These are phyloP conservation scores for Taphrina sp. DNA, from an alignment of 1,139 yeast species.

Conservation along the genomic window DNA sequence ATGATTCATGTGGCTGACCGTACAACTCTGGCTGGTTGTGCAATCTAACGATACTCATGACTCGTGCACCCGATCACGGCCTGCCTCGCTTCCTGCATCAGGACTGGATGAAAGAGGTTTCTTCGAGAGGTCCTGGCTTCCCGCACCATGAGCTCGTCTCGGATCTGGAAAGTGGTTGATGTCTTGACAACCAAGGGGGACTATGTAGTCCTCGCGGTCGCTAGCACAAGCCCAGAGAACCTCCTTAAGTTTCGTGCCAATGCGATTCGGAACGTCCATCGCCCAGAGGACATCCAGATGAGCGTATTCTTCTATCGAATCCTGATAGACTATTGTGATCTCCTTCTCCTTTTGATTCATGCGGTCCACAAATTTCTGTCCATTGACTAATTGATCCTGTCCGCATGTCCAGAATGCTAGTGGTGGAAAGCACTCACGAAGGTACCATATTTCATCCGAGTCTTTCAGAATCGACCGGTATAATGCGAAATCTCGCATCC, in stretches of 20 bases:
- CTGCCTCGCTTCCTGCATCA: no score
- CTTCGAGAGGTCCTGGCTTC: no score
- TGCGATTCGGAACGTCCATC: slow-evolving; percentile 59
- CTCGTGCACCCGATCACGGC: no score
- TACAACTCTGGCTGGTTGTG: no score
- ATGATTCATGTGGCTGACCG: no score
- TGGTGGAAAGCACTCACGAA: slow-evolving; percentile 50
- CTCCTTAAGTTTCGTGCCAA: slow-evolving; percentile 48
- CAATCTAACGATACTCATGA: no score
- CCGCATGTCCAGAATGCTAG: slow-evolving; percentile 63
- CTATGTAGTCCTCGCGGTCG: slow-evolving; percentile 7
- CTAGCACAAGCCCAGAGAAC: slow-evolving; percentile 41
- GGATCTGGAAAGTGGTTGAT: slow-evolving; percentile 3
- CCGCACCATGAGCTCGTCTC: no score
- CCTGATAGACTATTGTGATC: slow-evolving; percentile 49
- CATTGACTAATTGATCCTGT: slow-evolving; percentile 65
- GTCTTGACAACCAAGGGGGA: slow-evolving; percentile 7
- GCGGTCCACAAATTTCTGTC: slow-evolving; percentile 55
- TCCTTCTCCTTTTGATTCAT: slow-evolving; percentile 50
- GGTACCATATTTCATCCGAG: slow-evolving; percentile 56
- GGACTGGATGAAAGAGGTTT: no score
- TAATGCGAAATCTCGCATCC: slow-evolving; percentile 59
- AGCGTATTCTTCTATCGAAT: slow-evolving; percentile 55
- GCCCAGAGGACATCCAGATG: slow-evolving; percentile 95
- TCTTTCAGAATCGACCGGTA: slow-evolving; percentile 56